phyloP scores from a whole-genome alignment of 2,329 filamentous ascomycete genomes.

The Lasiodiplodia gonubiensis region DNA sequence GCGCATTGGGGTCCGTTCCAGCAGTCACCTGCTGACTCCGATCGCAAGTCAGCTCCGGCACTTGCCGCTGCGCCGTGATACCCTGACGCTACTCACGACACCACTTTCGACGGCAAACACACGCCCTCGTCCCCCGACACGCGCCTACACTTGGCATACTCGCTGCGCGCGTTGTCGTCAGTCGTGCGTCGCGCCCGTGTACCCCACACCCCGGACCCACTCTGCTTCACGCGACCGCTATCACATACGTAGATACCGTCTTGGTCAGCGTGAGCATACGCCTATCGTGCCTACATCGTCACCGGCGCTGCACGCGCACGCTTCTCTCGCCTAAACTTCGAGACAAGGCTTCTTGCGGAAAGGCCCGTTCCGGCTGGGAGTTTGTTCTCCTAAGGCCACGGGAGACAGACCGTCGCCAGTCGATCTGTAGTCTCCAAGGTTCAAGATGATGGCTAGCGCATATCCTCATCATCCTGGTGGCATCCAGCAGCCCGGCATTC shows the following conservation, averaged over 20 bases:
- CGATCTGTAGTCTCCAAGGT: slow-evolving; percentile 27
- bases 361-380: slow-evolving; percentile 9
- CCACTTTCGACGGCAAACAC: slow-evolving; percentile 6
- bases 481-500: slow-evolving; percentile 75
- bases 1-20: slow-evolving; percentile 26
- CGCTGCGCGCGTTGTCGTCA: slow-evolving; percentile 1
- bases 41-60: slow-evolving; percentile 38
- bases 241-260: slow-evolving; percentile 21
- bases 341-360: slow-evolving; percentile 1
- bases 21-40: slow-evolving; percentile 30
- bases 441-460: slow-evolving; percentile 70
- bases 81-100: slow-evolving; percentile 27
- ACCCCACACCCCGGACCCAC: slow-evolving; percentile 27
- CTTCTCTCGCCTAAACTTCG: neutral
- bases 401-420: slow-evolving; percentile 18
- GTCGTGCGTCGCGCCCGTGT: slow-evolving; percentile 22
- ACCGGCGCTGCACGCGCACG: neutral
- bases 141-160: neutral
- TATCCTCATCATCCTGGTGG: slow-evolving; percentile 72
- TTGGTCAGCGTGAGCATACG: slow-evolving; percentile 7
- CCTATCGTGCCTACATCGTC: neutral
- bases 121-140: neutral
- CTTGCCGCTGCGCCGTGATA: slow-evolving; percentile 34
- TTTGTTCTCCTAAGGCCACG: slow-evolving; percentile 18
- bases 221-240: slow-evolving; percentile 25